Conservation (phyloP, 306 rosid species). For the Luffa acutangula region DNA sequence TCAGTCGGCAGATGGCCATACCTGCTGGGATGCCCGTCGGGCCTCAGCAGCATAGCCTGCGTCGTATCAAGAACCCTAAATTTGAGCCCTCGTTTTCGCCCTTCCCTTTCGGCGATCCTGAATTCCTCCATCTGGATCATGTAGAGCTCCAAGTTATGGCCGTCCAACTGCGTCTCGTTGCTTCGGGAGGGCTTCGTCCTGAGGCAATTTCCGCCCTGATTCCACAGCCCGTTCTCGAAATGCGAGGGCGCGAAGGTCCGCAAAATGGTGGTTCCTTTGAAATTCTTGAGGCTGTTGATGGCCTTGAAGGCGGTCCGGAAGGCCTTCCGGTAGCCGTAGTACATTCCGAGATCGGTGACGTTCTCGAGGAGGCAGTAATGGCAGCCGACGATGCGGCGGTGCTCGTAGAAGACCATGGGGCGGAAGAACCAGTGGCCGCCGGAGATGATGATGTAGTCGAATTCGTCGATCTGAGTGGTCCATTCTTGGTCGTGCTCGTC, state of each 20-base stretch:
- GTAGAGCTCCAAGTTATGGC: slow-evolving; percentile 39
- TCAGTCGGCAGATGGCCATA: slow-evolving; percentile 71
- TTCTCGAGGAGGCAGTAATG: slow-evolving; percentile 48
- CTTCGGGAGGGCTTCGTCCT: slow-evolving; percentile 61
- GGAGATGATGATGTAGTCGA: slow-evolving; percentile 49
- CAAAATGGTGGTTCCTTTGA: slow-evolving; percentile 46
- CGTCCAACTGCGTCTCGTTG: slow-evolving; percentile 54
- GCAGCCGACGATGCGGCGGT: slow-evolving; percentile 47
- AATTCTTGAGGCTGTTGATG: slow-evolving; percentile 40
- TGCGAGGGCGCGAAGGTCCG: slow-evolving; percentile 75
- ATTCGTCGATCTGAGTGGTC: slow-evolving; percentile 41
- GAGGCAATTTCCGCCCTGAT: slow-evolving; percentile 61
- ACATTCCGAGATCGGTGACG: slow-evolving; percentile 49
- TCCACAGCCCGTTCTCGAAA: slow-evolving; percentile 76
- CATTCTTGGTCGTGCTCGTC: slow-evolving; percentile 61
- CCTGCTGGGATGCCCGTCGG: slow-evolving; percentile 85
- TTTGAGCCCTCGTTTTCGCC: slow-evolving; percentile 35
- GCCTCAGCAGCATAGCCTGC: slow-evolving; percentile 51
- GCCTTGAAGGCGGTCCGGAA: slow-evolving; percentile 49
- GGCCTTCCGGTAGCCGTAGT: slow-evolving; percentile 54
- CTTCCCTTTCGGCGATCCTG: slow-evolving; percentile 50
- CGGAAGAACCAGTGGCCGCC: slow-evolving; percentile 80
- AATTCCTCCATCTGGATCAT: slow-evolving; percentile 70
- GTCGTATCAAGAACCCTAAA: slow-evolving; percentile 56
- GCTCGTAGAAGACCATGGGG: slow-evolving; percentile 46